Conservation (phyloP, 495 filamentous ascomycete species). For the Extremus antarcticus region DNA sequence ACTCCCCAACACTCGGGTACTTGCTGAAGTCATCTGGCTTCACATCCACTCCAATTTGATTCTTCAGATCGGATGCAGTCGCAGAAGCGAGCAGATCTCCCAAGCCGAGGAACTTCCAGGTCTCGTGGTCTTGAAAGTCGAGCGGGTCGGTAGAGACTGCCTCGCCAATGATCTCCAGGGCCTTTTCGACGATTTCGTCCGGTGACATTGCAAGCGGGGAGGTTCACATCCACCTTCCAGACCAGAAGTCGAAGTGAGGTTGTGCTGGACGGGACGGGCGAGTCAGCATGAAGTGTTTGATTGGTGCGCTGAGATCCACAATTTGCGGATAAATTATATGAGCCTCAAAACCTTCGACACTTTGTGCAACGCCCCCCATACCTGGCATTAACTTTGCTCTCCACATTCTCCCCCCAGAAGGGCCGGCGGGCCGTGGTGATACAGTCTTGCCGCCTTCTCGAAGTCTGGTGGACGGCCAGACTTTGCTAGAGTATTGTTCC, state of each 20-base stretch:
- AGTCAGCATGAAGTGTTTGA: too few relatives aligned
- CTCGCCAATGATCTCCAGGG: constrained; percentile 15
- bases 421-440: too few relatives aligned
- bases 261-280: too few relatives aligned
- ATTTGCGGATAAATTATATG: too few relatives aligned
- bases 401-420: too few relatives aligned
- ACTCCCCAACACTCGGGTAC: constrained; percentile 31
- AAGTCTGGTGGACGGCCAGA: too few relatives aligned
- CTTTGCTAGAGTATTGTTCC: too few relatives aligned
- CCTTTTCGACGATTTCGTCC: constrained; percentile 8
- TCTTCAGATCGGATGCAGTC: constrained; percentile 14
- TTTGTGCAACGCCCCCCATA: too few relatives aligned
- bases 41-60: constrained; percentile 30
- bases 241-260: background rate
- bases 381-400: too few relatives aligned
- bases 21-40: constrained; percentile 32
- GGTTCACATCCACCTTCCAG: background rate
- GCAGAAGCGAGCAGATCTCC: constrained; percentile 12
- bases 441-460: too few relatives aligned
- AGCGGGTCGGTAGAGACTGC: constrained; percentile 12
- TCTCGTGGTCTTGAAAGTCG: constrained; percentile 17
- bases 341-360: too few relatives aligned
- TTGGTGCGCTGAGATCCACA: too few relatives aligned
- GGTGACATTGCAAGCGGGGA: constrained; percentile 4
- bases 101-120: constrained; percentile 17